Conservation (phyloP, 805 yeast genomes). For the Suhomyces sp. region DNA sequence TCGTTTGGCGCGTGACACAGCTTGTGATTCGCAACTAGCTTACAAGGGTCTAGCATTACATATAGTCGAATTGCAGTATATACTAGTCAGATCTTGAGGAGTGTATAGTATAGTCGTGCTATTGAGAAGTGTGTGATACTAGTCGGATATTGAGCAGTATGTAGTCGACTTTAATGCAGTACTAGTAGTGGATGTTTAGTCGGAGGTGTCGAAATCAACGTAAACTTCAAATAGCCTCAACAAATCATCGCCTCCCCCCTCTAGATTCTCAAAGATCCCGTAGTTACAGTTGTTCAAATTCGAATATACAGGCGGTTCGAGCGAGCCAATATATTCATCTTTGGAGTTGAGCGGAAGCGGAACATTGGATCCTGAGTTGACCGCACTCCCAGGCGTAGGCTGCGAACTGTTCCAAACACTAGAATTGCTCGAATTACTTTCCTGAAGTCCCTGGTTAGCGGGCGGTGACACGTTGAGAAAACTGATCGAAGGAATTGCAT, state of each 20-base stretch:
- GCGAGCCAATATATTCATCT: neutral
- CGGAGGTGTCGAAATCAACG: conserved; percentile 26
- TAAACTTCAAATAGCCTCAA: conserved; percentile 34
- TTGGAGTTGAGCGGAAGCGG: neutral
- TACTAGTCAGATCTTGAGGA: too few species aligned
- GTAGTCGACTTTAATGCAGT: too few species aligned
- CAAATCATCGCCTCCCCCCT: conserved; percentile 30
- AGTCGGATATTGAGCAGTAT: neutral
- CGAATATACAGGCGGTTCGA: conserved; percentile 1
- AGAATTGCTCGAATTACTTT: neutral
- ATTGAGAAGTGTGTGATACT: neutral
- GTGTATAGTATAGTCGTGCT: too few species aligned
- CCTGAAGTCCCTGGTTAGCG: neutral
- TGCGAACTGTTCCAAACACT: neutral
- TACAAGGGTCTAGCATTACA: too few species aligned
- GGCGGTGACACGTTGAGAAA: neutral
- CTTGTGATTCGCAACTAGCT: too few species aligned
- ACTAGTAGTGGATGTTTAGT: neutral
- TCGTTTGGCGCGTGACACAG: neutral
- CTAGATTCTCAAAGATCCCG: conserved; percentile 3
- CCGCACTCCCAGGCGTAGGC: neutral
- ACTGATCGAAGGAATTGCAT: neutral
- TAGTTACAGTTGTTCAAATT: conserved; percentile 7
- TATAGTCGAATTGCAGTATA: too few species aligned
- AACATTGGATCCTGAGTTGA: neutral